phyloP scores from a whole-genome alignment of 805 yeast species.

The Cyberlindnera xylosilytica region DNA sequence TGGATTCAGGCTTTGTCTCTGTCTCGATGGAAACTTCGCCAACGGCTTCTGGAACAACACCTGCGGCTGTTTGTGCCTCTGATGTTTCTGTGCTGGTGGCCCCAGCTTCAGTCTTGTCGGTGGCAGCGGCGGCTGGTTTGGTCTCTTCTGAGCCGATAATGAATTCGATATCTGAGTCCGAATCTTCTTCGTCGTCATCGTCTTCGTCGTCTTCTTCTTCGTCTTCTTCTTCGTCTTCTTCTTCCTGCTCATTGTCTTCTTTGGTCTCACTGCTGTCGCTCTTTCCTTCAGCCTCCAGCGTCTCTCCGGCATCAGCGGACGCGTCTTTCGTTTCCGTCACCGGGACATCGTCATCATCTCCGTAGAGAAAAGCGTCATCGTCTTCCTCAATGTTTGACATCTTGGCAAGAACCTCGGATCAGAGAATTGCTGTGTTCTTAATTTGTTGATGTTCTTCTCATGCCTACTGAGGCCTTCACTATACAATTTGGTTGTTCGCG shows the following conservation, averaged over 20 bases:
- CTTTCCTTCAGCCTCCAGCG: slow-evolving; percentile 5
- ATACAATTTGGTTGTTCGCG: too few species aligned
- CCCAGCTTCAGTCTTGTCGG: slow-evolving; percentile 11
- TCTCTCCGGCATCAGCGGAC: background rate
- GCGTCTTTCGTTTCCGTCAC: background rate
- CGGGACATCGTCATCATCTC: slow-evolving; percentile 21
- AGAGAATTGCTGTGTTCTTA: too few species aligned
- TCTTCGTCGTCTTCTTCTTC: slow-evolving; percentile 27
- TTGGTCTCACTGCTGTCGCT: too few species aligned
- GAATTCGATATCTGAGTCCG: slow-evolving; percentile 76
- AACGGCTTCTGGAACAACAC: slow-evolving; percentile 29
- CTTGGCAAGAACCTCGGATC: too few species aligned
- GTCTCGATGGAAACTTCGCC: slow-evolving; percentile 34
- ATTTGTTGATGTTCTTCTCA: too few species aligned
- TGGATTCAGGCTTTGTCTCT: slow-evolving; percentile 19
- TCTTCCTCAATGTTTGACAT: slow-evolving; percentile 44
- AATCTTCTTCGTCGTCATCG: slow-evolving; percentile 42
- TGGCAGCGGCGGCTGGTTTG: slow-evolving; percentile 21
- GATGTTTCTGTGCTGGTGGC: slow-evolving; percentile 27
- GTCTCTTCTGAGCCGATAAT: slow-evolving; percentile 53
- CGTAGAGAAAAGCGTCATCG: slow-evolving; percentile 55
- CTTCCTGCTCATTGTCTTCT: too few species aligned
- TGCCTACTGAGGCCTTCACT: too few species aligned
- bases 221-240: slow-evolving; percentile 23
- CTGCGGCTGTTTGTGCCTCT: slow-evolving; percentile 25